Percentiles rank a stretch among this genome's conserved stretches.
Conservation (phyloP, 805 yeast genomes). For the Barnettozyma salicaria region DNA sequence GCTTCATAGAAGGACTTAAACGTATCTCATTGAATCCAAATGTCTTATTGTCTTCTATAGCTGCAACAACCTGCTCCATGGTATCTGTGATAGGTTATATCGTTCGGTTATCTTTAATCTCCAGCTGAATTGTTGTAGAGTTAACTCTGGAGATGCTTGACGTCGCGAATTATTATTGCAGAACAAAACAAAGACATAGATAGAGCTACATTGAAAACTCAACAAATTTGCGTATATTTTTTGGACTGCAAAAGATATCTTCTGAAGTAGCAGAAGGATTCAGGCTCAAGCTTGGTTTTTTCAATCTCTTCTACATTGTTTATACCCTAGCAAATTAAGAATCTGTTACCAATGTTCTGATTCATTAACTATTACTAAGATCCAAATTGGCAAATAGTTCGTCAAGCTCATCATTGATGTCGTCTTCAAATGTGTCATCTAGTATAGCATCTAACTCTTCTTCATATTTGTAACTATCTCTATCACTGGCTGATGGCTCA, state of each 20-base stretch:
- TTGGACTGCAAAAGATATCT: too few species aligned
- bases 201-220: too few species aligned
- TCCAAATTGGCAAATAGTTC: constrained; percentile 5
- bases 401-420: constrained; percentile 10
- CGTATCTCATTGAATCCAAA: constrained; percentile 25
- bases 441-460: constrained; percentile 4
- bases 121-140: background rate
- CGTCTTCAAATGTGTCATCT: constrained; percentile 1
- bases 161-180: background rate
- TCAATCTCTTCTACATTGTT: too few species aligned
- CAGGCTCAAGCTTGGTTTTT: too few species aligned
- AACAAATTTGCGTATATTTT: too few species aligned
- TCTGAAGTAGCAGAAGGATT: too few species aligned
- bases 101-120: too few species aligned
- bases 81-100: background rate
- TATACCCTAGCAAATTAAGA: too few species aligned
- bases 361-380: background rate
- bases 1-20: constrained; percentile 1
- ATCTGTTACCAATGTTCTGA: too few species aligned
- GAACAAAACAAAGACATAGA: too few species aligned
- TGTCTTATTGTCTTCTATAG: constrained; percentile 17
- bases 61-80: background rate
- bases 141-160: background rate
- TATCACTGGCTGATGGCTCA: background rate
- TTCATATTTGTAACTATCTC: background rate